Conservation (phyloP, 768 basidiomycete species). For the Tulasnella sp. region DNA sequence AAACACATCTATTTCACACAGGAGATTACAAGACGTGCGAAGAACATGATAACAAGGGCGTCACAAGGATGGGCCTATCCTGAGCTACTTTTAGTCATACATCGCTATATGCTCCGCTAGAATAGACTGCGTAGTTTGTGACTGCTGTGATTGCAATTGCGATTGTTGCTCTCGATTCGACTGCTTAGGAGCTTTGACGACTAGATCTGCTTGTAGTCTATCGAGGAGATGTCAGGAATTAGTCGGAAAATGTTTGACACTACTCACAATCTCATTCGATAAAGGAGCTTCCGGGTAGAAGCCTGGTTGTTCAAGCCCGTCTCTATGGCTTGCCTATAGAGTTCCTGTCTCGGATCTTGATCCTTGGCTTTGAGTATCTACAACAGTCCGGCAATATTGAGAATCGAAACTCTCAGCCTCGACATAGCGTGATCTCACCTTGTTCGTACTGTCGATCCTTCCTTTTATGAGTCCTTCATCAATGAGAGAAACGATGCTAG, state of each 20-base stretch:
- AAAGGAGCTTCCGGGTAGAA: conserved; percentile 61
- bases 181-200: conserved; percentile 50
- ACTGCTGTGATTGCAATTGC: too few species aligned
- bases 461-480: conserved; percentile 65
- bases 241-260: background rate
- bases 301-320: conserved; percentile 57
- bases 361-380: conserved; percentile 72
- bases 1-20: too few species aligned
- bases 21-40: too few species aligned
- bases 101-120: too few species aligned
- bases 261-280: conserved; percentile 71
- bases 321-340: conserved; percentile 65
- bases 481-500: conserved; percentile 64
- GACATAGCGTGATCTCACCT: conserved; percentile 34
- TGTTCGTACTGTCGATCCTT: conserved; percentile 80
- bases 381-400: background rate
- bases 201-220: conserved; percentile 70
- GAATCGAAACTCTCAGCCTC: conserved; percentile 4
- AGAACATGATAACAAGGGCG: too few species aligned
- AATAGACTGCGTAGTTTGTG: too few species aligned
- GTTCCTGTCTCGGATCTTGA: conserved; percentile 60
- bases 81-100: too few species aligned
- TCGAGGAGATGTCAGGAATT: background rate
- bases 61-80: too few species aligned
- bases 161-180: background rate